These are phyloP conservation scores for Ganoderma resinaceum DNA, from an alignment of 1,284 basidiomycete genomes.

Conservation along the genomic window DNA sequence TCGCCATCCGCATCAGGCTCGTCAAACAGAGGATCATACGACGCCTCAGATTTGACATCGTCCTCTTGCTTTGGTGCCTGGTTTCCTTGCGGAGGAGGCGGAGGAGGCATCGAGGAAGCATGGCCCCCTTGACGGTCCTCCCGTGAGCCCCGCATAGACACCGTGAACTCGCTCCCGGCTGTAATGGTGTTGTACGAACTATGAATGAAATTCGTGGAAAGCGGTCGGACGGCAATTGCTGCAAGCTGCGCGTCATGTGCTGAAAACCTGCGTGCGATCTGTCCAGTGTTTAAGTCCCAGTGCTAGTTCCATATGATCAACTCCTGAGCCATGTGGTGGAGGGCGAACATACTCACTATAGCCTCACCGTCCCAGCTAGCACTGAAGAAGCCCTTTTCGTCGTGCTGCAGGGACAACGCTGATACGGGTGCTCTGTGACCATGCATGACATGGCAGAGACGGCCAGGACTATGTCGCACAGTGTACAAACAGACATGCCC, in stretches of 20 bases:
- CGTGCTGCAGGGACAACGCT: conserved; percentile 79
- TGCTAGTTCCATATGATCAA: conserved; percentile 60
- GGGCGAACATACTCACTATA: conserved; percentile 61
- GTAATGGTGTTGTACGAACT: conserved; percentile 30
- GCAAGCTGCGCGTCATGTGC: conserved; percentile 91
- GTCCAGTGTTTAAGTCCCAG: conserved; percentile 97
- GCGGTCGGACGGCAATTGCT: conserved; percentile 81
- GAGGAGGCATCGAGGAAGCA: conserved; percentile 9
- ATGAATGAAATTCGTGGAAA: conserved; percentile 45
- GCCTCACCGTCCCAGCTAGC: conserved; percentile 96
- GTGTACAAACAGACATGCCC: conserved; percentile 93
- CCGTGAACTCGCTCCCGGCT: conserved; percentile 28
- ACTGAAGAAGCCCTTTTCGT: conserved; percentile 88
- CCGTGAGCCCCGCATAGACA: conserved; percentile 25
- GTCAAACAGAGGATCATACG: conserved; percentile 84
- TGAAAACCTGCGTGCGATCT: conserved; percentile 78
- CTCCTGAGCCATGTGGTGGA: neutral
- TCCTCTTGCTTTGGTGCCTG: conserved; percentile 37
- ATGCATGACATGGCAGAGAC: conserved; percentile 74
- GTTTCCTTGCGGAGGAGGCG: conserved; percentile 13
- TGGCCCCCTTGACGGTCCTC: conserved; percentile 14
- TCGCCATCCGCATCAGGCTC: conserved; percentile 66
- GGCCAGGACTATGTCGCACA: conserved; percentile 91
- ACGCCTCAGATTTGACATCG: conserved; percentile 77
- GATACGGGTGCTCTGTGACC: conserved; percentile 87